Conservation (phyloP, 139 green algal genomes). For the Chlorella sp. region DNA sequence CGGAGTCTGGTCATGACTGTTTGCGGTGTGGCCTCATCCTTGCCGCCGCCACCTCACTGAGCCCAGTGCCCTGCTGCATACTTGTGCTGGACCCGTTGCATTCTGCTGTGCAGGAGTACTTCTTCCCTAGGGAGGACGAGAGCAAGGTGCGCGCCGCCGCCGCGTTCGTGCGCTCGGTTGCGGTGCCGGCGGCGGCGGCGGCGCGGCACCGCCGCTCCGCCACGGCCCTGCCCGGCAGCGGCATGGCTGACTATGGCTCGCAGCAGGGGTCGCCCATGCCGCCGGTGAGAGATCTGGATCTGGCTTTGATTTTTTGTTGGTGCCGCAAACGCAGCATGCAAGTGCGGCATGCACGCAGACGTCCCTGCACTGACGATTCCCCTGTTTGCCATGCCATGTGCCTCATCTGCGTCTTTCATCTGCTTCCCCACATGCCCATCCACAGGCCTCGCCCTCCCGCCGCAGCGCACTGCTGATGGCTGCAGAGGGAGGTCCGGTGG, state of each 20-base stretch:
- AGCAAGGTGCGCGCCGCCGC: constrained; percentile 27
- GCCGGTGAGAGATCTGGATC: background rate
- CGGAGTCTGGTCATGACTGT: no score
- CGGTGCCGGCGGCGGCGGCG: constrained; percentile 1
- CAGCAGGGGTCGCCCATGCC: constrained; percentile 8
- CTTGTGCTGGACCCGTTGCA: constrained; percentile 46
- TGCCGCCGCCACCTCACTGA: no score
- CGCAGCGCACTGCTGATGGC: background rate
- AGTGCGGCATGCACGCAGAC: no score
- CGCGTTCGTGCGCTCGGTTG: constrained; percentile 23
- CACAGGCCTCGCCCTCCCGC: background rate
- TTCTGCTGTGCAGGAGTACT: constrained; percentile 54
- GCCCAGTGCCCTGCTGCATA: constrained; percentile 44
- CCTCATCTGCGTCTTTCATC: background rate
- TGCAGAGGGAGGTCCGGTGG: background rate
- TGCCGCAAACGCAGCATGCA: no score
- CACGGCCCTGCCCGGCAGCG: background rate
- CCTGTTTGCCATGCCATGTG: background rate
- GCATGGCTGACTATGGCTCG: background rate
- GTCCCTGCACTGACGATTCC: background rate
- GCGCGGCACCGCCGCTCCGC: constrained; percentile 21
- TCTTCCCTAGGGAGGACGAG: constrained; percentile 61
- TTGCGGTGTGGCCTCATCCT: no score
- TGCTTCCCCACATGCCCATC: background rate
- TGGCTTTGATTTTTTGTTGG: background rate